Percentiles rank a stretch among this genome's conserved stretches.
Evolutionary conservation across 2,329 filamentous ascomycete species (phyloP).

Genomic region (Trichoderma cornu-damae): DNA sequence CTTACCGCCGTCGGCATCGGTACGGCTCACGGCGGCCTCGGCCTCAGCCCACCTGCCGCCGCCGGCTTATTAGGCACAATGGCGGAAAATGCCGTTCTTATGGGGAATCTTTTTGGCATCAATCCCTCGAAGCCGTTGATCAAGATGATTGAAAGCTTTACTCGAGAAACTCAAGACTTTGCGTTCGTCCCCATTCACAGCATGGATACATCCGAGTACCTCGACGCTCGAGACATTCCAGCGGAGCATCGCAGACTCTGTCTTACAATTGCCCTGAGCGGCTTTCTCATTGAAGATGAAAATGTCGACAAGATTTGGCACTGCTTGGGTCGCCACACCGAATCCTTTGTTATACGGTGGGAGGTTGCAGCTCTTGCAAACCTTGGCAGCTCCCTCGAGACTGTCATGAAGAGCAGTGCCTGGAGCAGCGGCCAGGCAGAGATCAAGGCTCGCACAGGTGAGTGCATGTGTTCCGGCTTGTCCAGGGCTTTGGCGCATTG

Average conservation of each 20-base stretch:
- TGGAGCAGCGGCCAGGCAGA: slow-evolving; percentile 64
- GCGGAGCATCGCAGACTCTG: slow-evolving; percentile 64
- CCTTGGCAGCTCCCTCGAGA: slow-evolving; percentile 71
- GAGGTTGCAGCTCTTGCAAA: slow-evolving; percentile 73
- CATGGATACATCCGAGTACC: slow-evolving; percentile 33
- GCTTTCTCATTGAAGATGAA: slow-evolving; percentile 72
- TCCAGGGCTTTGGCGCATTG: background rate
- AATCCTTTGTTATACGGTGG: slow-evolving; percentile 80
- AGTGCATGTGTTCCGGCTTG: slow-evolving; percentile 23
- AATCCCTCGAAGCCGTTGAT: slow-evolving; percentile 78
- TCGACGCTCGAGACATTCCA: slow-evolving; percentile 47
- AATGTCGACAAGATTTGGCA: slow-evolving; percentile 69
- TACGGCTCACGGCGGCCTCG: slow-evolving; percentile 69
- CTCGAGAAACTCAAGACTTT: slow-evolving; percentile 82
- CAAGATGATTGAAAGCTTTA: slow-evolving; percentile 84
- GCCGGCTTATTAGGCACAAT: slow-evolving; percentile 75
- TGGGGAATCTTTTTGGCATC: slow-evolving; percentile 86
- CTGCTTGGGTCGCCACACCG: slow-evolving; percentile 64
- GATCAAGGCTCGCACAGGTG: slow-evolving; percentile 44
- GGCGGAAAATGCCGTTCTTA: slow-evolving; percentile 70
- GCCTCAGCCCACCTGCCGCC: slow-evolving; percentile 67
- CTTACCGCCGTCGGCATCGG: slow-evolving; percentile 76
- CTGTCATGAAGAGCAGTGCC: slow-evolving; percentile 72
- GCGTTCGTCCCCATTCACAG: slow-evolving; percentile 71
- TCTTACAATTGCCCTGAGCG: slow-evolving; percentile 76